phyloP scores from a whole-genome alignment of 495 filamentous ascomycete genomes.

The Oidiodendron maius region DNA sequence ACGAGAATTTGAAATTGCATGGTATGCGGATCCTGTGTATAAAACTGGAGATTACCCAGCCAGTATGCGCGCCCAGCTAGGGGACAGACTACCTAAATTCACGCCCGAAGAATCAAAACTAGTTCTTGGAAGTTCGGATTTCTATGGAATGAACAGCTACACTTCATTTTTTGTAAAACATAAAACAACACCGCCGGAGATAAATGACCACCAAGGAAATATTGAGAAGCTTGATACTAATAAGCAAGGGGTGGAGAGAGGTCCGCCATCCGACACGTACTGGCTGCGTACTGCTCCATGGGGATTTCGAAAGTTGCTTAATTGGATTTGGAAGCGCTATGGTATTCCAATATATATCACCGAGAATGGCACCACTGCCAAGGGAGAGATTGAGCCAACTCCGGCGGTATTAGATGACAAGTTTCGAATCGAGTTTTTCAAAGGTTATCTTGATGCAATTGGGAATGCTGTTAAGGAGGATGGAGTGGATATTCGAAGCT shows the following conservation, averaged over 20 bases:
- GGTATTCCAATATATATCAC: conserved; percentile 73
- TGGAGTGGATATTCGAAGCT: conserved; percentile 62
- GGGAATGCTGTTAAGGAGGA: conserved; percentile 60
- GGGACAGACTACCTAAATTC: conserved; percentile 58
- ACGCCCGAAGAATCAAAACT: conserved; percentile 57
- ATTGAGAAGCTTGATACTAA: conserved; percentile 59
- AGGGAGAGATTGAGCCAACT: conserved; percentile 67
- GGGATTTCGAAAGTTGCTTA: conserved; percentile 69
- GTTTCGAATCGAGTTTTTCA: conserved; percentile 67
- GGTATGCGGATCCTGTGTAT: conserved; percentile 67
- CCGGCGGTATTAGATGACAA: conserved; percentile 63
- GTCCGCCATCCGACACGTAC: conserved; percentile 64
- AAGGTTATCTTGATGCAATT: conserved; percentile 64
- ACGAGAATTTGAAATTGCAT: conserved; percentile 55
- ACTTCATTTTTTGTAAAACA: conserved; percentile 73
- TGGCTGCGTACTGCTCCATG: conserved; percentile 64
- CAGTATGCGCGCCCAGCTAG: conserved; percentile 66
- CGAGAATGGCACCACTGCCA: conserved; percentile 73
- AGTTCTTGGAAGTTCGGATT: conserved; percentile 66
- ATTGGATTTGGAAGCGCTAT: conserved; percentile 75
- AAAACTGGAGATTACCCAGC: conserved; percentile 58
- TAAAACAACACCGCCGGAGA: conserved; percentile 47
- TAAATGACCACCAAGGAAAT: conserved; percentile 63
- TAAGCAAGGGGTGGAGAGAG: conserved; percentile 62
- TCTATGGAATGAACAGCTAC: conserved; percentile 82